A percentile compares a stretch with the other conserved stretches of the same genome.
Conservation (phyloP, 2,329 filamentous ascomycete species). For the Trichophyton benhamiae region DNA sequence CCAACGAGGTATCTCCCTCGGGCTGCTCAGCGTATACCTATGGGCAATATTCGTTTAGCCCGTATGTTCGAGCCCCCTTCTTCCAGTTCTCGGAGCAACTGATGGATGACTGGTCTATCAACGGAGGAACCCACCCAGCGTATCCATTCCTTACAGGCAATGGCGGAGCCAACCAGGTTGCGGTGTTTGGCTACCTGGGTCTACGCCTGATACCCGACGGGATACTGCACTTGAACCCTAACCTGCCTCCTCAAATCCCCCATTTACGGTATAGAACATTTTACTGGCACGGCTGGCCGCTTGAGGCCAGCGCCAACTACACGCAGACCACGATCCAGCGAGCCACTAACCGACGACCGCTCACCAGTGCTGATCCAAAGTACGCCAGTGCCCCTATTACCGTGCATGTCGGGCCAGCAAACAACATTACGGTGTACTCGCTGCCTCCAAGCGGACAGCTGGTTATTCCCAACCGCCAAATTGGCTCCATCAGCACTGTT, state of each 20-base stretch:
- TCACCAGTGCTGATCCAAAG: slow-evolving; percentile 42
- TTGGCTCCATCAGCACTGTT: slow-evolving; percentile 43
- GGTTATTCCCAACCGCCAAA: slow-evolving; percentile 46
- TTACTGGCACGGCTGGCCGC: slow-evolving; percentile 54
- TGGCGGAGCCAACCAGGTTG: slow-evolving; percentile 56
- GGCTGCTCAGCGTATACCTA: slow-evolving; percentile 60
- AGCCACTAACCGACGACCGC: slow-evolving; percentile 30
- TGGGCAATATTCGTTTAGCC: slow-evolving; percentile 48
- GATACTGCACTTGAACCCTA: slow-evolving; percentile 50
- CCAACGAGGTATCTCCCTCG: slow-evolving; percentile 51
- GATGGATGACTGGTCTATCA: slow-evolving; percentile 46
- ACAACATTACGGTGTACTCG: slow-evolving; percentile 32
- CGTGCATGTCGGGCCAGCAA: slow-evolving; percentile 42
- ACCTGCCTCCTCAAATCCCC: slow-evolving; percentile 53
- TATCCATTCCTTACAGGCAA: slow-evolving; percentile 61
- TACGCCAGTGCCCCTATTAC: slow-evolving; percentile 46
- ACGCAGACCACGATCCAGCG: slow-evolving; percentile 53
- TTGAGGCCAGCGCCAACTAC: slow-evolving; percentile 48
- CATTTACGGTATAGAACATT: slow-evolving; percentile 50
- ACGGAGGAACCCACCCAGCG: slow-evolving; percentile 56
- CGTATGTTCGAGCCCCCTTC: slow-evolving; percentile 55
- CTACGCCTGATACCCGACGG: slow-evolving; percentile 48
- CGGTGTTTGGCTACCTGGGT: slow-evolving; percentile 55
- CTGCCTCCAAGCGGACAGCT: slow-evolving; percentile 41
- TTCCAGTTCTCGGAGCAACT: slow-evolving; percentile 61